Base-by-base conservation (phyloP, 805 yeast species). In the Scheffersomyces coipomensis region DNA sequence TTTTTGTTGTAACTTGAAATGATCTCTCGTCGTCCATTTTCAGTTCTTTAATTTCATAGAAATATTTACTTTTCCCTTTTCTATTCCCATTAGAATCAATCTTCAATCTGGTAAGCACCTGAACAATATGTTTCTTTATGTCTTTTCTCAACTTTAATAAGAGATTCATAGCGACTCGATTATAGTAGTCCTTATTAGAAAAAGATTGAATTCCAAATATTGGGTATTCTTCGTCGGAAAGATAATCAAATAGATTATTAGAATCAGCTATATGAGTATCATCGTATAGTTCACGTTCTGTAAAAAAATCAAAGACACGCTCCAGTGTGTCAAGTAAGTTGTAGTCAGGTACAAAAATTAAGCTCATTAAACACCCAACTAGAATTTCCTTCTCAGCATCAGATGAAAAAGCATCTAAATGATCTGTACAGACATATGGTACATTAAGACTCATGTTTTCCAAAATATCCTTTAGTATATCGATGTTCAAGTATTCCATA, bases 21-120 rank as follows among this genome's bases (percentile, higher is more conserved):
- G 19, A 9, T 27, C 38, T 4, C 33, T 22, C 4, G 13, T 18
- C 16, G 21, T 13, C 3, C 30, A 13, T n/a, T 24, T 18, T 23
- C 7, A 49, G 17, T 1, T 31, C 31, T n/a, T 49, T 39, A 11
- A 61, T 41, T 21, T 44, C 35, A 26, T 44, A 31, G 29, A 58
- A 55, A 43, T 67, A 65, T 42, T 65, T 66, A 39, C 72, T 66
- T 10, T 38, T 39, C 1, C 62, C 63, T 29, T 46, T 50, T 6
- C 51, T 30, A 3, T 25, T 35, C 10, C 47, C 37, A 12, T 44
- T 44, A 6, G 40, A 32, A 7, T 52, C 46, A 2, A 53, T 49
- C 13, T 43, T 34, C 4, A 60, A 25, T 36, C 64, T 35, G 1
- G 45, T 33, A 19, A 62, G 32, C 2, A 58, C 59, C 13, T 35